Evolutionary conservation across 2,329 filamentous ascomycete genomes (phyloP).

Genomic region (Verticillium zaregamsianum): DNA sequence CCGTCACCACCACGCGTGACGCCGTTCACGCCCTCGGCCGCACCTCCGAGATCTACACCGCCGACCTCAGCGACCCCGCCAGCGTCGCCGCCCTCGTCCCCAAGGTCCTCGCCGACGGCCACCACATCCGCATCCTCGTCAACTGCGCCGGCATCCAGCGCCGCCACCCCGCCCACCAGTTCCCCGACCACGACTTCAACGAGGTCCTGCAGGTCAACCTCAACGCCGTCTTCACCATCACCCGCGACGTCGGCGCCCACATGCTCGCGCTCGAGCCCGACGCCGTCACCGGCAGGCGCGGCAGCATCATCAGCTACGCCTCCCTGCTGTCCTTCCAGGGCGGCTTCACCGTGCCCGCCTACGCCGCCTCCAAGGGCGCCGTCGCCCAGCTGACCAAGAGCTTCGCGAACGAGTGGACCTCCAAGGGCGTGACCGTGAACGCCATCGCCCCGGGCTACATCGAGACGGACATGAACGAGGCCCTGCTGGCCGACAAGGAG

Average conservation of each 20-base stretch:
- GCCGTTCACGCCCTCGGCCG: slow-evolving; percentile 62
- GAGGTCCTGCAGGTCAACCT: slow-evolving; percentile 86
- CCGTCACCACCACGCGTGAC: slow-evolving; percentile 49
- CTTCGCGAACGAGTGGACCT: slow-evolving; percentile 80
- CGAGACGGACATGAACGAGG: slow-evolving; percentile 90
- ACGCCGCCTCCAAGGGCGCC: slow-evolving; percentile 81
- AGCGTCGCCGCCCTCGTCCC: slow-evolving; percentile 60
- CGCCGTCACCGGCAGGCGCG: slow-evolving; percentile 49
- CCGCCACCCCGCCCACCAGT: slow-evolving; percentile 69
- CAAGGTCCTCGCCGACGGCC: slow-evolving; percentile 55
- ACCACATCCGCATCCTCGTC: slow-evolving; percentile 70
- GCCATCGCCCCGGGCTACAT: slow-evolving; percentile 89
- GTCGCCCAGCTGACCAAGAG: slow-evolving; percentile 82
- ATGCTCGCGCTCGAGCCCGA: slow-evolving; percentile 59
- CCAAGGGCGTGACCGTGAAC: slow-evolving; percentile 78
- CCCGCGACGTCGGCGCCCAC: slow-evolving; percentile 73
- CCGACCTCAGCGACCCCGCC: slow-evolving; percentile 59
- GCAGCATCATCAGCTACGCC: slow-evolving; percentile 80
- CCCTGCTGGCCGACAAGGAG: slow-evolving; percentile 67
- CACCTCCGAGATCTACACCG: slow-evolving; percentile 62
- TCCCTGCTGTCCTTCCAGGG: slow-evolving; percentile 81
- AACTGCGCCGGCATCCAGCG: slow-evolving; percentile 87
- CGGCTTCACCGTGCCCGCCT: slow-evolving; percentile 82
- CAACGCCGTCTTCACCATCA: slow-evolving; percentile 72
- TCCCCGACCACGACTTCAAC: slow-evolving; percentile 74